Base-by-base conservation (phyloP, 1,284 basidiomycete species). In the Leccinum pachyderme region DNA sequence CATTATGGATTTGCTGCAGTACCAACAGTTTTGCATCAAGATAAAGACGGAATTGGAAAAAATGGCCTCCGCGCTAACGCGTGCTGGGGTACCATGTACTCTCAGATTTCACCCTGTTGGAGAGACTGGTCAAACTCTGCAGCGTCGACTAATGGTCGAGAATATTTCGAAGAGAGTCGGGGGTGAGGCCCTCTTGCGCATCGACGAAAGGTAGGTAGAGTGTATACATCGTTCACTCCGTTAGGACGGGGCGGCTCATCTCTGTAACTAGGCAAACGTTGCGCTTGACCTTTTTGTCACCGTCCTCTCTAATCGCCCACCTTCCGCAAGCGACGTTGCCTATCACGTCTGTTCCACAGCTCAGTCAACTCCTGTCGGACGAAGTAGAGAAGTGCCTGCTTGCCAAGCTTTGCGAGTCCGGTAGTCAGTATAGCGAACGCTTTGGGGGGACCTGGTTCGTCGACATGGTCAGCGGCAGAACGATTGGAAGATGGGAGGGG, bases 401-500 rank as follows among this genome's bases (percentile, higher is more conserved):
- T 24, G 74, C 79, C 31, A 75, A 82, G 54, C 84, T 91, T 56
- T 87, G 86, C 62, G 83, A 83, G 53, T 72, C 86, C 31, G 89
- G 89, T 6, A 74, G 73, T 25, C 78, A 81, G 43, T 72, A 82
- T 15, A 82, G 80, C 52, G 77, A 81, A 52, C 63, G 69, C 45
- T 74, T 82, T 18, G 81, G 79, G 45, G 86, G 84, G 9, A 84
- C 82, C 3, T 91, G 89, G 89, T 89, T 91, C 61, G 82, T 91
- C 12, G 89, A 91, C 62, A 68, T 82, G 48, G 69, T 81, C 45
- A 77, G 77, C 47, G 81, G 82, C 47, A 77, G 82, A 54, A 85
- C 83, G 52, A 80, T 91, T n/a, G 89, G 87, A 9, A 77, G 86
- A 61, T 91, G 89, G 88, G 88, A 91, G 59, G 86, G 87, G 5